phyloP scores from a whole-genome alignment of 441 rosid genomes.

The Gossypium aridum region DNA sequence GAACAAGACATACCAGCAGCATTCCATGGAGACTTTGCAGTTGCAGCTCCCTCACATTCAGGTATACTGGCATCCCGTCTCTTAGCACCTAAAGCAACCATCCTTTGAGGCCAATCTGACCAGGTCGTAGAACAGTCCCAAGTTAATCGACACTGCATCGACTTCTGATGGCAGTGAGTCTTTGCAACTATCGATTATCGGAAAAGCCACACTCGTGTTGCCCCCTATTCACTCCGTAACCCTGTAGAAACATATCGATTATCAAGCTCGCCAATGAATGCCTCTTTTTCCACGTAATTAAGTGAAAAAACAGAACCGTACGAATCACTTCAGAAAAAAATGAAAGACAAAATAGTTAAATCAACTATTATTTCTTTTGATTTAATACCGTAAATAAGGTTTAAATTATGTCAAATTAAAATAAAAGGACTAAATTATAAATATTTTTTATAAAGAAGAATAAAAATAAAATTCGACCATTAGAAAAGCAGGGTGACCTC shows the following conservation, averaged over 20 bases:
- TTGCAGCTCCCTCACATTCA: slow-evolving; percentile 98
- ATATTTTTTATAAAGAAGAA: too few relatives aligned
- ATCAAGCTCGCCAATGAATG: slow-evolving; percentile 8
- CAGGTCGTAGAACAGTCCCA: slow-evolving; percentile 76
- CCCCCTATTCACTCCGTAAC: slow-evolving; percentile 45
- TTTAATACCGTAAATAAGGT: too few relatives aligned
- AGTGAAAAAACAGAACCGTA: neutral
- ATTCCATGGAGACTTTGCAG: slow-evolving; percentile 98
- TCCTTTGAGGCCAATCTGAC: slow-evolving; percentile 86
- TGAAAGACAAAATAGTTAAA: too few relatives aligned
- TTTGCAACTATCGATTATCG: slow-evolving; percentile 53
- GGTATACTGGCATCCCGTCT: slow-evolving; percentile 93
- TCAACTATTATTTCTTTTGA: too few relatives aligned
- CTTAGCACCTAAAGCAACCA: slow-evolving; percentile 76
- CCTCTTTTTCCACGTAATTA: slow-evolving; percentile 8
- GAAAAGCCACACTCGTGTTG: slow-evolving; percentile 42
- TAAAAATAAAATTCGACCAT: too few relatives aligned
- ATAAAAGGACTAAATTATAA: too few relatives aligned
- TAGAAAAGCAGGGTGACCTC: too few relatives aligned
- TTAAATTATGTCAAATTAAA: too few relatives aligned
- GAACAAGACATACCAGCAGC: slow-evolving; percentile 67
- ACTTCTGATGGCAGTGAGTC: slow-evolving; percentile 33
- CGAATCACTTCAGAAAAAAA: too few relatives aligned
- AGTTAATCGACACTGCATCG: slow-evolving; percentile 23
- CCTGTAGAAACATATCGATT: slow-evolving; percentile 35